Conservation (phyloP, 2,329 filamentous ascomycete species). For the Cladophialophora psammophila region DNA sequence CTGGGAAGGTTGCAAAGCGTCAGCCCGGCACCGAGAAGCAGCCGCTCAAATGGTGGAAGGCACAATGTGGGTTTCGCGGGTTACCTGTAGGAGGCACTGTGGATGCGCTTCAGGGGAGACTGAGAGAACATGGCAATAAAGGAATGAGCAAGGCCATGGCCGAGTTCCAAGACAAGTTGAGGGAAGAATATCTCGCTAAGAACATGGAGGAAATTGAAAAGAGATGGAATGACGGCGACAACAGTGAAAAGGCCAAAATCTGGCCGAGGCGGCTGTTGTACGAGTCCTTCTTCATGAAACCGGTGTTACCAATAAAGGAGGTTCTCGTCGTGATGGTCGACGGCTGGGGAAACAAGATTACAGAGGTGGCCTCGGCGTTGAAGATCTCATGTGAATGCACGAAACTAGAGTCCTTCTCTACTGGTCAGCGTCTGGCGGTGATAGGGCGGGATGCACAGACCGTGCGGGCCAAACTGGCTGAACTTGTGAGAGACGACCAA, state of each 20-base stretch:
- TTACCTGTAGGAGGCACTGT: not conserved
- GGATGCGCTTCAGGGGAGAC: not conserved
- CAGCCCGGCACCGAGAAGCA: not conserved
- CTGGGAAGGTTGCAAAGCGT: not conserved
- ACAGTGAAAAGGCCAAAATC: not conserved
- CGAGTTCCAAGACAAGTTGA: not conserved
- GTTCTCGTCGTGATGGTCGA: not conserved
- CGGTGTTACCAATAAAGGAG: not conserved
- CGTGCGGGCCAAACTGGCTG: not conserved
- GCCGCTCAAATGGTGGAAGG: conserved; percentile 3
- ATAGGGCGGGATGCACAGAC: not conserved
- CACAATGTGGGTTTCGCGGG: conserved; percentile 6
- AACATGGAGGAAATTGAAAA: conserved; percentile 3
- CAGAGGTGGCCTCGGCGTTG: not conserved
- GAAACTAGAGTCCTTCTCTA: not conserved
- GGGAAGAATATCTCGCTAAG: conserved; percentile 2
- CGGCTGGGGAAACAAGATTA: not conserved
- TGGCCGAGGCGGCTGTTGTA: conserved; percentile 1
- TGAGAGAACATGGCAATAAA: not conserved
- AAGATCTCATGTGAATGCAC: not conserved
- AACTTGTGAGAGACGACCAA: not conserved
- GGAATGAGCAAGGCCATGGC: not conserved
- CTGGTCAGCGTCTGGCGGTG: not conserved
- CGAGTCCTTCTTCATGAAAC: conserved; percentile 2
- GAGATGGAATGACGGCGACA: not conserved